Conservation (phyloP, 371 early-diverging fungal species). For the Rhizopus arrhizus region DNA sequence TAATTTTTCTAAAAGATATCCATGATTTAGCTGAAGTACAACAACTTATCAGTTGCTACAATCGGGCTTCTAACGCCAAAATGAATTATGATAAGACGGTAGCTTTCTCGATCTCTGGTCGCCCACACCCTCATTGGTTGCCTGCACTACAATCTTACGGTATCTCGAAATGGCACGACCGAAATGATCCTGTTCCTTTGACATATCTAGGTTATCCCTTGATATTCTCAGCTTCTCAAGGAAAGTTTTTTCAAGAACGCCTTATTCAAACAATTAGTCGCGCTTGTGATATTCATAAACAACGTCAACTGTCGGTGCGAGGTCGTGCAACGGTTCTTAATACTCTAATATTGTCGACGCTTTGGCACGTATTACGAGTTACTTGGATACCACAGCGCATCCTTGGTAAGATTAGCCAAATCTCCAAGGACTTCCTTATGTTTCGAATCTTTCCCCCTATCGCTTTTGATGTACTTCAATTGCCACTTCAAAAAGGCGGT, state of each 20-base stretch:
- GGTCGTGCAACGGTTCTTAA: no score
- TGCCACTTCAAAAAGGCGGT: not conserved
- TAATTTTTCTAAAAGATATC: not conserved
- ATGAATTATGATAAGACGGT: slow-evolving; percentile 8
- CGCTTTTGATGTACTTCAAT: not conserved
- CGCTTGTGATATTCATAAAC: no score
- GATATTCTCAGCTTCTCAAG: no score
- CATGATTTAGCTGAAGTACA: slow-evolving; percentile 5
- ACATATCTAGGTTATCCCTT: no score
- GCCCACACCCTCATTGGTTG: slow-evolving; percentile 1
- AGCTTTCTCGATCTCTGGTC: slow-evolving; percentile 7
- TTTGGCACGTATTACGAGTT: no score
- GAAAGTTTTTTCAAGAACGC: no score
- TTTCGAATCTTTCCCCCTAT: not conserved
- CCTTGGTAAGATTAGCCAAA: not conserved
- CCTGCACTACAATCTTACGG: not conserved
- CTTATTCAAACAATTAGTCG: no score
- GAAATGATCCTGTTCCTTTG: no score
- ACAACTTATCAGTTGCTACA: not conserved
- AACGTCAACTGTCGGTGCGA: no score
- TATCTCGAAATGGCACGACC: not conserved
- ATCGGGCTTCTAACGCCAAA: slow-evolving; percentile 9
- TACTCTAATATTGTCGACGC: no score
- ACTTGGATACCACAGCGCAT: no score
- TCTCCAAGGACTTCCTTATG: not conserved